Conservation (phyloP, 768 basidiomycete species). For the Naganishia onofrii region DNA sequence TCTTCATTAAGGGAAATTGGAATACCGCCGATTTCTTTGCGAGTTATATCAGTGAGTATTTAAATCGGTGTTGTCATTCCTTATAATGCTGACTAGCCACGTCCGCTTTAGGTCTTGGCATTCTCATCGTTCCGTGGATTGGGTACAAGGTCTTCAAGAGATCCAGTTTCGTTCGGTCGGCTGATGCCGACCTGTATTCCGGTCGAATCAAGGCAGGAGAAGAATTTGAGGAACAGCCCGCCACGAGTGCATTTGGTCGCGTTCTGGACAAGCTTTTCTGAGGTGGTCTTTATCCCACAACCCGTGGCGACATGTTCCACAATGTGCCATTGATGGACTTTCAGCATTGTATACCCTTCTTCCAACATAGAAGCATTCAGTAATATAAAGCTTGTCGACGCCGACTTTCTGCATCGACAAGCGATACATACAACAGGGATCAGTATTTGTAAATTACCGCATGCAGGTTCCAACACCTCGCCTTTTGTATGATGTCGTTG, state of each 20-base stretch:
- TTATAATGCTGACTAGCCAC: not conserved
- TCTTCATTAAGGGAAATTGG: conserved; percentile 44
- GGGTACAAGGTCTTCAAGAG: conserved; percentile 39
- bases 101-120: conserved; percentile 29
- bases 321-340: not conserved
- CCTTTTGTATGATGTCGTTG: not conserved
- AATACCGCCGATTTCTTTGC: conserved; percentile 36
- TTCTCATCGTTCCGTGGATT: conserved; percentile 39
- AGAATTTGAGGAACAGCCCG: conserved; percentile 27
- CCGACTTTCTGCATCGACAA: not conserved
- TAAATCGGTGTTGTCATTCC: not conserved
- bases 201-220: conserved; percentile 39
- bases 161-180: conserved; percentile 35
- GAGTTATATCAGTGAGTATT: conserved; percentile 36
- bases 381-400: not conserved
- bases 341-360: not conserved
- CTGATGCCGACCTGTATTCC: conserved; percentile 40
- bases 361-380: not conserved
- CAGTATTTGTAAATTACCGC: not conserved
- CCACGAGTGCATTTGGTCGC: conserved; percentile 28
- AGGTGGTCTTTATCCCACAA: no score
- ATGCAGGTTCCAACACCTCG: not conserved
- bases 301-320: no score
- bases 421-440: conserved; percentile 1
- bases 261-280: conserved; percentile 33